phyloP scores from a whole-genome alignment of 805 yeast species.

The Candida easanensis region DNA sequence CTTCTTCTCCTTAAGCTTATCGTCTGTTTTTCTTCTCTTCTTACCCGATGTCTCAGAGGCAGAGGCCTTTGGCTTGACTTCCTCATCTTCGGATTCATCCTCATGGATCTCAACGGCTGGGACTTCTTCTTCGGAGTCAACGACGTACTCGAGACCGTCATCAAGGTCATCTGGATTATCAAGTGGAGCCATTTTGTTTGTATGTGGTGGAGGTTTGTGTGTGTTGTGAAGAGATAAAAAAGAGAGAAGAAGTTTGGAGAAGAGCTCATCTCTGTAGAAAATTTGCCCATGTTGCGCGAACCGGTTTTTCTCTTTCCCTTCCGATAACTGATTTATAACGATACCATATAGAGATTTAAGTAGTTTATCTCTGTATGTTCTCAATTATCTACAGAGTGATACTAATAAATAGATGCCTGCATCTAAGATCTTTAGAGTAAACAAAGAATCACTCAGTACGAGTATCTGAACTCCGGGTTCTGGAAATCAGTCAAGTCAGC shows the following conservation, averaged over 20 bases:
- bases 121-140: slow-evolving; percentile 41
- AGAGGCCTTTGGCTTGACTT: slow-evolving; percentile 7
- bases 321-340: too few relatives aligned
- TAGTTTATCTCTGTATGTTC: too few relatives aligned
- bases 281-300: not conserved
- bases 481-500: slow-evolving; percentile 53
- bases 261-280: not conserved
- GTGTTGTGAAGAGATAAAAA: not conserved
- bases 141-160: slow-evolving; percentile 68
- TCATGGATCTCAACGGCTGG: slow-evolving; percentile 33
- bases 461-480: slow-evolving; percentile 52
- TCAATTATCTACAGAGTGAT: too few relatives aligned
- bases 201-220: not conserved
- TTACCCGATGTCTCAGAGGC: slow-evolving; percentile 13
- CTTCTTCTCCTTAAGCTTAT: slow-evolving; percentile 61
- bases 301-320: not conserved
- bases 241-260: not conserved
- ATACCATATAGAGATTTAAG: too few relatives aligned
- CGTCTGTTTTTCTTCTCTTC: slow-evolving; percentile 30
- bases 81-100: slow-evolving; percentile 28
- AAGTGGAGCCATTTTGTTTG: slow-evolving; percentile 5
- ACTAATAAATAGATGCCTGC: too few relatives aligned
- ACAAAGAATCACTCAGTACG: slow-evolving; percentile 10
- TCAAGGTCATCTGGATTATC: slow-evolving; percentile 61
- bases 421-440: too few relatives aligned